Evolutionary conservation across 1,139 yeast species (phyloP).

Genomic region (Blastobotrys ciferrii): DNA sequence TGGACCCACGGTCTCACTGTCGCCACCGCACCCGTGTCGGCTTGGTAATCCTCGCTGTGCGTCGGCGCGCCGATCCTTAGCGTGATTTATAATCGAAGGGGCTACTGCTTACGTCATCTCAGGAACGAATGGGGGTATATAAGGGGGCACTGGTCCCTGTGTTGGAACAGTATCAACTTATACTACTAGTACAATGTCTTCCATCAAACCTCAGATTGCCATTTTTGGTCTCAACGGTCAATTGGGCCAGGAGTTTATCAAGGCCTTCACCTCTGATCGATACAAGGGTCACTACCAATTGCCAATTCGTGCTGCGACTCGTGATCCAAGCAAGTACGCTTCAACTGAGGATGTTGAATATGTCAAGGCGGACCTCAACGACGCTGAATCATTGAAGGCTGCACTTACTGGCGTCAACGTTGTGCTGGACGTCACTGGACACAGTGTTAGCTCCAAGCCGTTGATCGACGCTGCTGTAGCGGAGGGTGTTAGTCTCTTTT

Average conservation of each 20-base stretch:
- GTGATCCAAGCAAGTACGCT: slow-evolving; percentile 42
- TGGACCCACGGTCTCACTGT: no score
- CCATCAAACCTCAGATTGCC: slow-evolving; percentile 39
- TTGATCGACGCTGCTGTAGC: slow-evolving; percentile 41
- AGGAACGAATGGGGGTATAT: no score
- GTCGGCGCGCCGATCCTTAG: no score
- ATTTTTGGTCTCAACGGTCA: slow-evolving; percentile 54
- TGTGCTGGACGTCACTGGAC: slow-evolving; percentile 46
- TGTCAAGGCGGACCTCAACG: slow-evolving; percentile 15
- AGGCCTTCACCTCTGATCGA: slow-evolving; percentile 42
- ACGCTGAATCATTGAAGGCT: slow-evolving; percentile 29
- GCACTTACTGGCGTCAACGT: slow-evolving; percentile 52
- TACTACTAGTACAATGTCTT: background rate
- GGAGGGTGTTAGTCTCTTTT: slow-evolving; percentile 50
- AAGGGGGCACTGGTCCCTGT: no score
- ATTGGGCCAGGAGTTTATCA: slow-evolving; percentile 49
- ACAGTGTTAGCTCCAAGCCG: slow-evolving; percentile 33
- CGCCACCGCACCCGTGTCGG: no score
- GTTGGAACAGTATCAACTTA: background rate
- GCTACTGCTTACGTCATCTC: no score
- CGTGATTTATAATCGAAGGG: no score
- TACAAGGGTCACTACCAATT: slow-evolving; percentile 41
- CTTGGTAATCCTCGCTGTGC: no score
- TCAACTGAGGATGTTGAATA: slow-evolving; percentile 36
- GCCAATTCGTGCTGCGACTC: slow-evolving; percentile 54